Percentiles rank a stretch among this genome's conserved stretches.
phyloP scores from a whole-genome alignment of 1,139 yeast genomes.

The Debaryomyces subglobosus region DNA sequence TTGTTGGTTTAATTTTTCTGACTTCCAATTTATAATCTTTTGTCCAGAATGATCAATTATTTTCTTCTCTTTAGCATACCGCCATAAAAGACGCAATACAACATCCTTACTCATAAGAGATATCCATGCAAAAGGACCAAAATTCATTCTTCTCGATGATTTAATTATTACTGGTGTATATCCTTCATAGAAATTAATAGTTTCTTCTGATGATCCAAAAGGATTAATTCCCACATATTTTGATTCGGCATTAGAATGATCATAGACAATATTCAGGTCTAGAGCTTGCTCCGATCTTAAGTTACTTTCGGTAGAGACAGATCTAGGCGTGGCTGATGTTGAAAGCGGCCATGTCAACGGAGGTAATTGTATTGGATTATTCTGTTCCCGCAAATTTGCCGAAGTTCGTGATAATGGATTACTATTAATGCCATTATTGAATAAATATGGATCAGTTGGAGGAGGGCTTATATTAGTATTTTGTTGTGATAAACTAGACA shows the following conservation, averaged over 20 bases:
- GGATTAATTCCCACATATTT: constrained; percentile 33
- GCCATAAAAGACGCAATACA: constrained; percentile 24
- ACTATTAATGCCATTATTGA: not conserved
- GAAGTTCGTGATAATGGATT: not conserved
- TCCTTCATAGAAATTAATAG: constrained; percentile 37
- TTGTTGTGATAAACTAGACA: constrained; percentile 21
- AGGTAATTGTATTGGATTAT: constrained; percentile 15
- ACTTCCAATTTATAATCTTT: not conserved
- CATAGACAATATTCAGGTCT: not conserved
- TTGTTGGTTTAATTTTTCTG: not conserved
- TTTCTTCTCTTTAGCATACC: constrained; percentile 7
- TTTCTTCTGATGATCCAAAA: constrained; percentile 24
- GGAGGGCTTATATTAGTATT: not conserved
- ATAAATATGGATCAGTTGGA: not conserved
- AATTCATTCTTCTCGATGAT: constrained; percentile 31
- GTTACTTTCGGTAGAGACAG: not conserved
- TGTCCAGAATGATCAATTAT: constrained; percentile 1
- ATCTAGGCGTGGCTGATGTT: not conserved
- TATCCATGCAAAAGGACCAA: constrained; percentile 47
- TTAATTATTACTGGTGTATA: constrained; percentile 29
- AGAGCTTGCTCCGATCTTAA: not conserved
- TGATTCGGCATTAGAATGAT: constrained; percentile 16
- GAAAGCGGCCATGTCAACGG: constrained; percentile 16
- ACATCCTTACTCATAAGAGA: constrained; percentile 40
- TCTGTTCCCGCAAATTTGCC: not conserved